A percentile compares a stretch with the other conserved stretches of the same genome.
Conservation (phyloP, 208 protist genomes). For the Leishmania braziliensis region DNA sequence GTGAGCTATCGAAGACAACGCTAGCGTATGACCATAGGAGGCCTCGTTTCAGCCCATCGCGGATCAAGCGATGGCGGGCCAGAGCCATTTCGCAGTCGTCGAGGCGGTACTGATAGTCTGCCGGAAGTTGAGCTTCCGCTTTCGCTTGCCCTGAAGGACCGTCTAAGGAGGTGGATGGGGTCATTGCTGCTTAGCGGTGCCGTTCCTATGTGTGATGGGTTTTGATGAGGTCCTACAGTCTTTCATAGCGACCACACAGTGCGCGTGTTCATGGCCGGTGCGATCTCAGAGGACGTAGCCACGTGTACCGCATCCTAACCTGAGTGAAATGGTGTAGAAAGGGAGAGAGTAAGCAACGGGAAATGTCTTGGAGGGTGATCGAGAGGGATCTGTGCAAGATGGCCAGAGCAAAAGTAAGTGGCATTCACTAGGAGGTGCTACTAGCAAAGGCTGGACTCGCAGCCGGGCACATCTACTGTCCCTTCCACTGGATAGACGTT, state of each 20-base stretch:
- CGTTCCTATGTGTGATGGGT: background rate
- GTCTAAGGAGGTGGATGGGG: background rate
- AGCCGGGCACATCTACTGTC: background rate
- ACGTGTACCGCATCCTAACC: background rate
- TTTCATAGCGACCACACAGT: background rate
- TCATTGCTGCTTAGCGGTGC: constrained; percentile 4
- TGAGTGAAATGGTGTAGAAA: background rate
- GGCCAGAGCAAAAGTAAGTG: background rate
- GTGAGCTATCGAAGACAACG: constrained; percentile 11
- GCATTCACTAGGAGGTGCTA: background rate
- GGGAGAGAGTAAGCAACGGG: background rate
- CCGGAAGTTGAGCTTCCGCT: constrained; percentile 5
- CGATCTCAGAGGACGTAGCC: background rate
- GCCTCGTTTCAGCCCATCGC: constrained; percentile 21
- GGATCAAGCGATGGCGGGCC: constrained; percentile 24
- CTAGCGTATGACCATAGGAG: constrained; percentile 22
- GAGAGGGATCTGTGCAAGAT: background rate
- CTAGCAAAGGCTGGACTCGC: too few species aligned
- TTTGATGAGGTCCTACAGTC: background rate
- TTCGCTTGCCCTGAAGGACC: constrained; percentile 7
- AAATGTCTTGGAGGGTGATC: background rate
- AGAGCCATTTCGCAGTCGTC: constrained; percentile 29
- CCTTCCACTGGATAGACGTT: background rate
- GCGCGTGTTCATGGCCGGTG: background rate
- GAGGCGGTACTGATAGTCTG: constrained; percentile 37